These are phyloP conservation scores for Phytophthora hibernalis DNA, from an alignment of 352 stramenopile species.

Conservation along the genomic window DNA sequence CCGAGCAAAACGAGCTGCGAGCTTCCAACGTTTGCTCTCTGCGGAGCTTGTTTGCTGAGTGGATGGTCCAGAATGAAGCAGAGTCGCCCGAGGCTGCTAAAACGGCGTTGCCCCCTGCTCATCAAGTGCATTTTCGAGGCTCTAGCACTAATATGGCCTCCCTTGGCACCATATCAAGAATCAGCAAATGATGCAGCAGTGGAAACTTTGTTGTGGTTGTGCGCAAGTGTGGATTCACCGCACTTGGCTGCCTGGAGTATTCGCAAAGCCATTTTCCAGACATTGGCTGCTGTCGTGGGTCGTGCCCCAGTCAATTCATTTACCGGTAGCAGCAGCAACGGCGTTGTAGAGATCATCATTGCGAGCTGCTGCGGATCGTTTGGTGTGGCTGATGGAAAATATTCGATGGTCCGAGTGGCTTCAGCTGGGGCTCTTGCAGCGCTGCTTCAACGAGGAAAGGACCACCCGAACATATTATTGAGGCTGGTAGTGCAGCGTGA, in stretches of 20 bases:
- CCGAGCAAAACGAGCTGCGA: conserved; percentile 34
- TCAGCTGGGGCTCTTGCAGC: conserved; percentile 55
- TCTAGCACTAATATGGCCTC: conserved; percentile 57
- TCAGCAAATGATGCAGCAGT: conserved; percentile 6
- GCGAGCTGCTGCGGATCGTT: conserved; percentile 56
- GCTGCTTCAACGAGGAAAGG: conserved; percentile 44
- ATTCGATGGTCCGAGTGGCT: conserved; percentile 73
- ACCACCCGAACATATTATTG: conserved; percentile 46
- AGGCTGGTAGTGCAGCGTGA: conserved; percentile 61
- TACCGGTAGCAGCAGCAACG: conserved; percentile 11
- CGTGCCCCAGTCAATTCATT: conserved; percentile 35
- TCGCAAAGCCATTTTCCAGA: conserved; percentile 60
- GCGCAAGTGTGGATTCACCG: conserved; percentile 38
- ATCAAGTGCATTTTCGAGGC: conserved; percentile 82
- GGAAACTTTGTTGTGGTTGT: conserved; percentile 64
- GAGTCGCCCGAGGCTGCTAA: conserved; percentile 16
- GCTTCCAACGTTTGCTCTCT: conserved; percentile 47
- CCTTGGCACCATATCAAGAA: not conserved
- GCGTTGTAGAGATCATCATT: conserved; percentile 47
- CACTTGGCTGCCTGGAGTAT: conserved; percentile 74
- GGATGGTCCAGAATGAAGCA: conserved; percentile 35
- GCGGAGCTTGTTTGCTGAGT: conserved; percentile 41
- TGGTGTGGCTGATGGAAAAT: conserved; percentile 73
- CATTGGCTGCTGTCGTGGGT: conserved; percentile 43
- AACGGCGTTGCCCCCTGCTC: conserved; percentile 56